These are phyloP conservation scores for Diaporthe humulicola DNA, from an alignment of 2,329 filamentous ascomycete genomes.

Conservation along the genomic window DNA sequence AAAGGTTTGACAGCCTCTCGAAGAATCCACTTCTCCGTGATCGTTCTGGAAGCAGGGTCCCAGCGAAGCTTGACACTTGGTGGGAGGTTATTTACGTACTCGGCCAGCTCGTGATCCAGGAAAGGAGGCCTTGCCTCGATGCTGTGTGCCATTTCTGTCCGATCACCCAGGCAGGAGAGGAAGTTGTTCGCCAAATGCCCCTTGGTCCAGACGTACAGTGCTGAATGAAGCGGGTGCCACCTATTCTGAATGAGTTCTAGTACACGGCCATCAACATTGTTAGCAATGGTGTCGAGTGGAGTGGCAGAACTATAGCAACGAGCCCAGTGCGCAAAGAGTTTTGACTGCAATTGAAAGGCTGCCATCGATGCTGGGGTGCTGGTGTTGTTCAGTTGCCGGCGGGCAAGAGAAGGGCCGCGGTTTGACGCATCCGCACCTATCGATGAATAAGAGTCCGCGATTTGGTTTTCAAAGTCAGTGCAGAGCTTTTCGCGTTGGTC, in stretches of 20 bases:
- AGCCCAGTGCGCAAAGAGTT: constrained; percentile 5
- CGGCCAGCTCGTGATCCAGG: constrained; percentile 50
- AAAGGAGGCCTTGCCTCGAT: constrained; percentile 53
- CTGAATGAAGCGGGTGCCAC: constrained; percentile 50
- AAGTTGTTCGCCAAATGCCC: constrained; percentile 46
- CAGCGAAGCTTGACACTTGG: constrained; percentile 46
- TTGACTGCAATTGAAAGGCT: constrained; percentile 19
- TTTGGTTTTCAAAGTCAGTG: background rate
- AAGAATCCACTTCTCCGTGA: constrained; percentile 64
- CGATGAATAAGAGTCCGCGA: constrained; percentile 1
- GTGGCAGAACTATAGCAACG: background rate
- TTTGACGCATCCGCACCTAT: constrained; percentile 22
- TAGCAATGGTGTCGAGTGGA: constrained; percentile 18
- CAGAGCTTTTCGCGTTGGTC: constrained; percentile 9
- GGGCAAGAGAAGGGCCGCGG: constrained; percentile 2
- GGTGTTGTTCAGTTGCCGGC: constrained; percentile 8
- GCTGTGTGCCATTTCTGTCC: constrained; percentile 53
- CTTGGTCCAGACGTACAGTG: constrained; percentile 47
- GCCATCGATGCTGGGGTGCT: constrained; percentile 33
- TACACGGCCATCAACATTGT: constrained; percentile 37
- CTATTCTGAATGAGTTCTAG: constrained; percentile 42
- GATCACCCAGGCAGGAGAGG: constrained; percentile 50
- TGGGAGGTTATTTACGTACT: constrained; percentile 49
- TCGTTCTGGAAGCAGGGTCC: constrained; percentile 36
- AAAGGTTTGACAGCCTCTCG: constrained; percentile 63